A percentile compares a stretch with the other conserved stretches of the same genome.
phyloP scores from a whole-genome alignment of 1,139 yeast genomes.

The Pichia sp. region DNA sequence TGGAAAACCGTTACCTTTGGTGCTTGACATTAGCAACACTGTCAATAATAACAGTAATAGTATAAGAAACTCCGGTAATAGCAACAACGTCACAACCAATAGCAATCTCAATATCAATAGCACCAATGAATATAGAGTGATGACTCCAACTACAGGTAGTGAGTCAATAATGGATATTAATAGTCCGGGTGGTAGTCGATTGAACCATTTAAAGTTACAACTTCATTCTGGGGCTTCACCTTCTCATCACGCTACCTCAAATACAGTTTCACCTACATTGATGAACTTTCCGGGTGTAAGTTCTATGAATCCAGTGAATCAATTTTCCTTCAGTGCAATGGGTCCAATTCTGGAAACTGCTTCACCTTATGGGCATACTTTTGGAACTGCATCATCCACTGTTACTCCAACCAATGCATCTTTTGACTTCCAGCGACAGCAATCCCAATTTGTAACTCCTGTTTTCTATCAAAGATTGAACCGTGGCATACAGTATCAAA shows the following conservation, averaged over 20 bases:
- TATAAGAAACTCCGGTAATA: no score
- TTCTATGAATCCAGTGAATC: neutral
- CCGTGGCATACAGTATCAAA: neutral
- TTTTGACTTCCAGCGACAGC: constrained; percentile 6
- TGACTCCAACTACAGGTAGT: constrained; percentile 11
- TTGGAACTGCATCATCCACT: neutral
- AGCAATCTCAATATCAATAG: constrained; percentile 12
- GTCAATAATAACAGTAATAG: no score
- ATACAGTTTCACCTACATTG: neutral
- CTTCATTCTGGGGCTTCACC: neutral
- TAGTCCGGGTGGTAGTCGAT: constrained; percentile 3
- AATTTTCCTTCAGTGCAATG: neutral
- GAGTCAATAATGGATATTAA: constrained; percentile 5
- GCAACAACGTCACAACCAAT: no score
- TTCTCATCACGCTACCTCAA: no score
- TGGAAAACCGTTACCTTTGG: constrained; percentile 27
- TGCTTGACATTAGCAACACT: no score
- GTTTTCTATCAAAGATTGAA: constrained; percentile 6
- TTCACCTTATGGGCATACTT: constrained; percentile 1
- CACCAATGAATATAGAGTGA: neutral
- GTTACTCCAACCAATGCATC: constrained; percentile 6
- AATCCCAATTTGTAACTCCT: constrained; percentile 7
- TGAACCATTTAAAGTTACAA: neutral
- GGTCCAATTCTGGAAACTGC: neutral
- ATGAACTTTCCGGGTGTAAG: neutral